Evolutionary conservation across 1,139 yeast species (phyloP), one percentile per base, ranked within the genome.

Genomic region (Groenewaldozyma auringiensis): DNA sequence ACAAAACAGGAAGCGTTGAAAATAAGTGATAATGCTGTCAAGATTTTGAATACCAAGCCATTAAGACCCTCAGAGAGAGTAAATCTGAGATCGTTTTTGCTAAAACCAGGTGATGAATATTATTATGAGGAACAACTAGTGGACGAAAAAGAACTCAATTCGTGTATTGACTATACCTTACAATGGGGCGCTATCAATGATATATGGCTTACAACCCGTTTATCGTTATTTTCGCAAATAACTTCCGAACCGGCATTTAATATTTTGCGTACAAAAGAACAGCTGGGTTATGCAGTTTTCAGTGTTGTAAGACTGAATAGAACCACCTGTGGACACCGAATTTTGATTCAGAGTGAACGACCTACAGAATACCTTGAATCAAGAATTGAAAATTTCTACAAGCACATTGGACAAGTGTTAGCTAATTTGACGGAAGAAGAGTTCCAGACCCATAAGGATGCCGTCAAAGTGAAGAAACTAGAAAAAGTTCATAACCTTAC

Each of bases 191-290:
- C 71, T 33, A 63, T 74, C 68, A 55, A 59, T 36, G 66, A 69
- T 43, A 46, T 56, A 4, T 57, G 60, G 20, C 46, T 59, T 17
- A 61, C 71, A 38, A 74, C 87, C 0, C 60, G 77, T 45, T 71
- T 83, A 17, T 88, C 83, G 44, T 66, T 92, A 45, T 64, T 87
- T 42, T 76, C 83, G 0, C 88, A 85, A 47, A 73, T 88, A 50
- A 70, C 83, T 42, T 78, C 76, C 51, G 97, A 89, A 61, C 96
- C 96, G 1, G 84, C 89, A 46, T 92, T 92, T 64, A 82, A 86
- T 61, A 86, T 84, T 53, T 72, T 92, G 47, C 75, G 98, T 64
- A 92, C 98, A 2, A 82, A 86, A 57, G 98, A 92, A 64, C 97
- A 92, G 62, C 71, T 85, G 33, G 95, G 95, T 1, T 85, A 85